Percentiles rank a stretch among this genome's conserved stretches.
Evolutionary conservation across 345 rosid species (phyloP).

Genomic region (Viola odorata): DNA sequence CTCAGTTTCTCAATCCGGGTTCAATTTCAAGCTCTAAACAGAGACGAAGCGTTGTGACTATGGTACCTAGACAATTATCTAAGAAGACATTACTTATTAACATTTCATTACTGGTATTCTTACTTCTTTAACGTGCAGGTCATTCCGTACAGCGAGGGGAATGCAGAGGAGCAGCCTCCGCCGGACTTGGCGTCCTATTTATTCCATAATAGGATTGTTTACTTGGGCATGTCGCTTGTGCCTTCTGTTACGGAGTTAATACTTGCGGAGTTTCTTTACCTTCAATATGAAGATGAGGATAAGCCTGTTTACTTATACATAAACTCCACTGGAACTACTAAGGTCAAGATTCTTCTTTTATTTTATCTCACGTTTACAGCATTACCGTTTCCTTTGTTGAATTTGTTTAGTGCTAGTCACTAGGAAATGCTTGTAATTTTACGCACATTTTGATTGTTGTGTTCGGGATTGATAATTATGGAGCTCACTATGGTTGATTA

Average conservation of each 20-base stretch:
- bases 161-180: constrained; percentile 87
- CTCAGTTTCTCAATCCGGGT: constrained; percentile 45
- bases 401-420: too few species aligned
- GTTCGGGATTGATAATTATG: too few species aligned
- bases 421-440: too few species aligned
- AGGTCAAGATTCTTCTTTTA: constrained; percentile 36
- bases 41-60: constrained; percentile 63
- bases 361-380: not conserved
- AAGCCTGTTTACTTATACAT: constrained; percentile 89
- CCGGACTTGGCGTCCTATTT: constrained; percentile 86
- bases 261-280: constrained; percentile 84
- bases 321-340: constrained; percentile 90
- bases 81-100: not conserved
- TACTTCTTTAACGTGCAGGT: constrained; percentile 38
- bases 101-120: not conserved
- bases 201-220: constrained; percentile 74
- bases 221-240: constrained; percentile 92
- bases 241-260: constrained; percentile 87
- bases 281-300: constrained; percentile 69
- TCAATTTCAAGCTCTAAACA: constrained; percentile 43
- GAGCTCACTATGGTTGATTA: too few species aligned
- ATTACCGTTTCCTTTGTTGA: not conserved
- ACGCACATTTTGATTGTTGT: too few species aligned
- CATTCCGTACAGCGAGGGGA: constrained; percentile 67
- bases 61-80: constrained; percentile 24